Conservation (phyloP, 192 early-diverging fungal species). For the Podila clonocystis region DNA sequence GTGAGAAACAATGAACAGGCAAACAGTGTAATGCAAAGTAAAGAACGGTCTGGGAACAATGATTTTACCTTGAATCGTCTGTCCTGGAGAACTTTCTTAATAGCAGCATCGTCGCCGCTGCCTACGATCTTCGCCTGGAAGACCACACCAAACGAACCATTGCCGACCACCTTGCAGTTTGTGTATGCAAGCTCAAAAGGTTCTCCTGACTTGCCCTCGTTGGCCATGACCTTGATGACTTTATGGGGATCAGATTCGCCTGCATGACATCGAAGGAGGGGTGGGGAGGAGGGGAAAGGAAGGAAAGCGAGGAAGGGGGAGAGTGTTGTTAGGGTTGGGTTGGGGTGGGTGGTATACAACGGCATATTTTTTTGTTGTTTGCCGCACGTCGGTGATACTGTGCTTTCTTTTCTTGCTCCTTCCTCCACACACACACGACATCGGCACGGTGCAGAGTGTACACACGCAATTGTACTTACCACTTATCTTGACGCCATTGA, state of each 20-base stretch:
- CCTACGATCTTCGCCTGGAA: conserved; percentile 91
- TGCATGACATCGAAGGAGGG: background rate
- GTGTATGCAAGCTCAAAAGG: conserved; percentile 89
- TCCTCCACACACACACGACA: background rate
- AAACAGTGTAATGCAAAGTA: no score
- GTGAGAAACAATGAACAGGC: background rate
- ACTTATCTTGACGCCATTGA: conserved; percentile 52
- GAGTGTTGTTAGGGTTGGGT: background rate
- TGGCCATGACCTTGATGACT: conserved; percentile 81
- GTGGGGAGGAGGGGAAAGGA: background rate
- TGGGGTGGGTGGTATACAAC: background rate
- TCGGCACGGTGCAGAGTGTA: background rate
- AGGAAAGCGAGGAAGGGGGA: background rate
- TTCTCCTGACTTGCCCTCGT: conserved; percentile 88
- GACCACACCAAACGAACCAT: conserved; percentile 98
- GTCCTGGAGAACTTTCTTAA: conserved; percentile 99
- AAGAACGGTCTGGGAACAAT: no score
- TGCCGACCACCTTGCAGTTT: conserved; percentile 94
- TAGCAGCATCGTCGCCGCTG: conserved; percentile 84
- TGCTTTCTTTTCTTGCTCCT: no score
- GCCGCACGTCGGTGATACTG: no score
- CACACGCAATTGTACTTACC: conserved; percentile 20
- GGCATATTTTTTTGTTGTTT: no score
- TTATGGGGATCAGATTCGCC: conserved; percentile 69
- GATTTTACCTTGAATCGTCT: conserved; percentile 92